Evolutionary conservation across 2,329 filamentous ascomycete genomes (phyloP).

Genomic region (Aspergillus melleus): DNA sequence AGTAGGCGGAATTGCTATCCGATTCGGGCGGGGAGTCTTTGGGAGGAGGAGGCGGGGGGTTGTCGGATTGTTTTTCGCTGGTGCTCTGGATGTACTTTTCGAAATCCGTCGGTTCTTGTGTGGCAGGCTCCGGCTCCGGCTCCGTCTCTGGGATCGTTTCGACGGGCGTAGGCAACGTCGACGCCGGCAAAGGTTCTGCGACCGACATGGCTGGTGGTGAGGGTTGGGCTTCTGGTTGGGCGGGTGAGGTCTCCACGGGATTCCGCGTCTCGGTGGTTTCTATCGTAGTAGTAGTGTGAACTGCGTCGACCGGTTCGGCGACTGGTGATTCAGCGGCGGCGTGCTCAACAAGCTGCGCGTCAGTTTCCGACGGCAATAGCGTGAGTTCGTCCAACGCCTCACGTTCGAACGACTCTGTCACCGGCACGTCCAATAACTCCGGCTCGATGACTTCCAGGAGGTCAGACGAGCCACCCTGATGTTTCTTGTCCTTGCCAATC

Average conservation of each 20-base stretch:
- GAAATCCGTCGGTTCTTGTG: conserved; percentile 37
- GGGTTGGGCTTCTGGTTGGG: not conserved
- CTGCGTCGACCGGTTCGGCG: not conserved
- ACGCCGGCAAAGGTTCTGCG: conserved; percentile 26
- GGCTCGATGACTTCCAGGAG: conserved; percentile 22
- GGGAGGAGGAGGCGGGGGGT: conserved; percentile 34
- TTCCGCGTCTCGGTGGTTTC: not conserved
- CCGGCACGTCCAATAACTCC: not conserved
- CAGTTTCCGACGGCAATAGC: not conserved
- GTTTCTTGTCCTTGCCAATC: conserved; percentile 14
- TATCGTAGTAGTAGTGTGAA: not conserved
- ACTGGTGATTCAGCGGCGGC: not conserved
- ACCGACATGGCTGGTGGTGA: conserved; percentile 28
- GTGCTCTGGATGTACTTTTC: conserved; percentile 45
- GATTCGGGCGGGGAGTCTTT: conserved; percentile 34
- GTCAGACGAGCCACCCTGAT: conserved; percentile 21
- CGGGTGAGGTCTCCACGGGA: not conserved
- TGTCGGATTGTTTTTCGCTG: conserved; percentile 24
- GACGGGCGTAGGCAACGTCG: conserved; percentile 12
- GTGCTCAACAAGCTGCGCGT: not conserved
- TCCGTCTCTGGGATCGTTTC: conserved; percentile 8
- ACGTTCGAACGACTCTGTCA: not conserved
- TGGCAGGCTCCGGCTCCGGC: conserved; percentile 3
- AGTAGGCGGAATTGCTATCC: conserved; percentile 35
- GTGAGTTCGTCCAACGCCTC: not conserved